Percentiles rank a stretch among this genome's conserved stretches.
Conservation (phyloP, 2,329 filamentous ascomycete species). For the Knoxdaviesia proteae region DNA sequence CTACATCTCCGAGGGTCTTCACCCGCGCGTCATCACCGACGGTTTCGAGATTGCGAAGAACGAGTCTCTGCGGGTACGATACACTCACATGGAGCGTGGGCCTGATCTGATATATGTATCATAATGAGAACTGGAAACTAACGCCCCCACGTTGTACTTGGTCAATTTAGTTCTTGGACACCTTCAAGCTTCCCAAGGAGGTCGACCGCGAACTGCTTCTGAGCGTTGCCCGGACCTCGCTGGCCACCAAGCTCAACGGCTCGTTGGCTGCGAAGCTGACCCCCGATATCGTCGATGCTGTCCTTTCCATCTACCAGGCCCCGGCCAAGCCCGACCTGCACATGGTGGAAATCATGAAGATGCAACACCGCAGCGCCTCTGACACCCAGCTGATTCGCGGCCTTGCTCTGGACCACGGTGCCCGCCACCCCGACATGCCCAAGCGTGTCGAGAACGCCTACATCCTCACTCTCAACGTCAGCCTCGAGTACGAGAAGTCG, state of each 20-base stretch:
- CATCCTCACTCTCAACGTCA: slow-evolving; percentile 90
- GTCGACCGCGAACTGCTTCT: slow-evolving; percentile 88
- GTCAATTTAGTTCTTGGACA: slow-evolving; percentile 58
- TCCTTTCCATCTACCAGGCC: slow-evolving; percentile 78
- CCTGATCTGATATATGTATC: background rate
- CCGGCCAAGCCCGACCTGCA: slow-evolving; percentile 88
- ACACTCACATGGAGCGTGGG: slow-evolving; percentile 4
- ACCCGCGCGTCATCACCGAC: slow-evolving; percentile 90
- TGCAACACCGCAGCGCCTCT: slow-evolving; percentile 92
- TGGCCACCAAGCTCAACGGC: slow-evolving; percentile 85
- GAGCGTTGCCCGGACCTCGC: slow-evolving; percentile 79
- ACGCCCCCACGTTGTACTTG: slow-evolving; percentile 3
- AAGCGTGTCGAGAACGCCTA: slow-evolving; percentile 89
- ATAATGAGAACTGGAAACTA: background rate
- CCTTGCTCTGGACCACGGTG: slow-evolving; percentile 82
- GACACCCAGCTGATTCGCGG: slow-evolving; percentile 93
- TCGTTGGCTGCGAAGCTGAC: slow-evolving; percentile 79
- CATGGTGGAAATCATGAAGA: slow-evolving; percentile 99
- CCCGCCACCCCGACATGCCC: slow-evolving; percentile 94
- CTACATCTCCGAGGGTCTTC: slow-evolving; percentile 90
- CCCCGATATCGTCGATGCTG: slow-evolving; percentile 86
- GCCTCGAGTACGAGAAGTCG: slow-evolving; percentile 94
- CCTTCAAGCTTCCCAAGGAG: slow-evolving; percentile 73
- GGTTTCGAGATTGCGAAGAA: slow-evolving; percentile 93
- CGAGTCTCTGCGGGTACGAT: slow-evolving; percentile 63